Evolutionary conservation across 1,284 basidiomycete genomes (phyloP).

Genomic region (Puccinia novopanici): DNA sequence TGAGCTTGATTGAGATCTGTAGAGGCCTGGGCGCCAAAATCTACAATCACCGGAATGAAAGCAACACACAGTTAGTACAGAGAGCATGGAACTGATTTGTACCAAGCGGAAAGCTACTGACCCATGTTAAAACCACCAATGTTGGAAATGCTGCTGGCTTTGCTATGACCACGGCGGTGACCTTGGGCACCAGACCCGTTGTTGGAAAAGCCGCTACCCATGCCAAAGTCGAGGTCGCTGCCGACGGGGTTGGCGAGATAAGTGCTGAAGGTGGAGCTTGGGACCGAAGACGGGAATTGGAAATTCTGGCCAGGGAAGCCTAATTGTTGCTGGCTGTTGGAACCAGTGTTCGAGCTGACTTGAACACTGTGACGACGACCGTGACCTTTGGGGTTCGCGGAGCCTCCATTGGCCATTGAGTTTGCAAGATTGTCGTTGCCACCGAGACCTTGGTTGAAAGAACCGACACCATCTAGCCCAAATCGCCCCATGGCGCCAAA

Average conservation of each 20-base stretch:
- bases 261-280: conserved; percentile 52
- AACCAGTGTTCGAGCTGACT: conserved; percentile 62
- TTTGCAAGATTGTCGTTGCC: conserved; percentile 50
- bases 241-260: conserved; percentile 25
- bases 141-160: conserved; percentile 47
- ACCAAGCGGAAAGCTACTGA: neutral
- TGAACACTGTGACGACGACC: conserved; percentile 92
- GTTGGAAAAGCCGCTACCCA: conserved; percentile 69
- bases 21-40: conserved; percentile 53
- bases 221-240: conserved; percentile 50
- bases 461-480: conserved; percentile 52
- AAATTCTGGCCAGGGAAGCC: conserved; percentile 34
- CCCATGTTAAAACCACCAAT: conserved; percentile 51
- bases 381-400: conserved; percentile 68
- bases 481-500: conserved; percentile 49
- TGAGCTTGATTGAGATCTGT: conserved; percentile 65
- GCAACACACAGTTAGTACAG: conserved; percentile 28
- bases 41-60: conserved; percentile 24
- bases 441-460: conserved; percentile 56
- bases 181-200: conserved; percentile 66
- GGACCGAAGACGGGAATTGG: conserved; percentile 57
- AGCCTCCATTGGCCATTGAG: conserved; percentile 33
- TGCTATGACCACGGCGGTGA: conserved; percentile 55
- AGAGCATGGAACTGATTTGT: conserved; percentile 34
- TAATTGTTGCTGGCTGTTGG: conserved; percentile 53